Percentiles rank a stretch among this genome's conserved stretches.
Conservation (phyloP, 495 filamentous ascomycete genomes). For the Rostrohypoxylon terebratum region DNA sequence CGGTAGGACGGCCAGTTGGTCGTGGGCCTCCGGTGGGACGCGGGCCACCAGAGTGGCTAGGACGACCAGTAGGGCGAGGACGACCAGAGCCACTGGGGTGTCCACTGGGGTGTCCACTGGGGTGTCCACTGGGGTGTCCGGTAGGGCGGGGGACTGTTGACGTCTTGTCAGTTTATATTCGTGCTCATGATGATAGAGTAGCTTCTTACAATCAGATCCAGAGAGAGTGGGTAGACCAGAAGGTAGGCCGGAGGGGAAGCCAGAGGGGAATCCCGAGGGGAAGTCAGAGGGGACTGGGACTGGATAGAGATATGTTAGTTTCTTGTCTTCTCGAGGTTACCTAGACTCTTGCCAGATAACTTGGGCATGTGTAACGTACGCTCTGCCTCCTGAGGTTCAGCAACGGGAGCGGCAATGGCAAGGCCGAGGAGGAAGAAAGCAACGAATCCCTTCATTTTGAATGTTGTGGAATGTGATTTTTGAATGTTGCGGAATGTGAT, state of each 20-base stretch:
- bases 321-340: neutral
- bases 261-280: constrained; percentile 17
- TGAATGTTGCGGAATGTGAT: neutral
- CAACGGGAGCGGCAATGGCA: constrained; percentile 30
- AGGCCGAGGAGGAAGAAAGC: constrained; percentile 39
- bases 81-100: constrained; percentile 16
- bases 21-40: constrained; percentile 2
- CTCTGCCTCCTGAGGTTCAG: neutral
- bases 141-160: constrained; percentile 23
- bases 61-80: neutral
- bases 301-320: constrained; percentile 12
- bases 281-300: constrained; percentile 24
- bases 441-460: constrained; percentile 41
- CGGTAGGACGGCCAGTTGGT: constrained; percentile 10
- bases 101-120: constrained; percentile 11
- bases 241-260: constrained; percentile 18
- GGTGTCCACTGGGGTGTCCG: constrained; percentile 10
- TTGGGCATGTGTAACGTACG: neutral
- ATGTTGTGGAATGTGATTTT: neutral
- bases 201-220: constrained; percentile 29
- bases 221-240: constrained; percentile 21
- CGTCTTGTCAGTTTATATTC: neutral
- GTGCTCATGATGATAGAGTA: neutral
- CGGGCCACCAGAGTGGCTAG: constrained; percentile 11
- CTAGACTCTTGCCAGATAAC: neutral